Percentiles rank a stretch among this genome's conserved stretches.
Conservation (phyloP, 192 early-diverging fungal genomes). For the Kickxella alabastrina region DNA sequence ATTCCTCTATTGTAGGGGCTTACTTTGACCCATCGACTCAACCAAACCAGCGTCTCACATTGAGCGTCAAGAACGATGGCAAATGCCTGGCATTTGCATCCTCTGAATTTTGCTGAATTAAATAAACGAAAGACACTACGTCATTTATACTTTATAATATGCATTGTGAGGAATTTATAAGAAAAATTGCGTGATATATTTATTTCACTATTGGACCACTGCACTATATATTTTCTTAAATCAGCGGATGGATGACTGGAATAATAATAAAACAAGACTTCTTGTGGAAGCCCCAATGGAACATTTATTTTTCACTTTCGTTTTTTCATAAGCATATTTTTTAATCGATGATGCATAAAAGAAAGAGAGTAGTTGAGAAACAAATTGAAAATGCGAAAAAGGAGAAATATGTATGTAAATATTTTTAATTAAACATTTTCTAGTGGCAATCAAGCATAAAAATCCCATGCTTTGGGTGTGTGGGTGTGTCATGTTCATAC, state of each 20-base stretch:
- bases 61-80: conserved; percentile 18
- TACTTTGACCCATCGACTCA: conserved; percentile 36
- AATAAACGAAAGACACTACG: no score
- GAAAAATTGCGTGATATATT: no score
- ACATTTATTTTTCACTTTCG: neutral
- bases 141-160: no score
- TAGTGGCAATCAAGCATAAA: no score
- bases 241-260: no score
- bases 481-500: no score
- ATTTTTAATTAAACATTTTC: no score
- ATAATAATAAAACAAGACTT: neutral
- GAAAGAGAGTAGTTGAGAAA: neutral
- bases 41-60: conserved; percentile 37
- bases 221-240: no score
- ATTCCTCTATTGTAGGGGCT: conserved; percentile 24
- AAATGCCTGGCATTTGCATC: conserved; percentile 30
- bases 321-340: neutral
- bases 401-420: neutral
- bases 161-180: no score
- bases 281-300: neutral
- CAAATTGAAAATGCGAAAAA: neutral
- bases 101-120: conserved; percentile 19
- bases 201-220: no score
- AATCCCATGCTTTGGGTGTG: no score
- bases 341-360: neutral